phyloP scores from a whole-genome alignment of 495 filamentous ascomycete genomes.

The Penicillium cataractarum region DNA sequence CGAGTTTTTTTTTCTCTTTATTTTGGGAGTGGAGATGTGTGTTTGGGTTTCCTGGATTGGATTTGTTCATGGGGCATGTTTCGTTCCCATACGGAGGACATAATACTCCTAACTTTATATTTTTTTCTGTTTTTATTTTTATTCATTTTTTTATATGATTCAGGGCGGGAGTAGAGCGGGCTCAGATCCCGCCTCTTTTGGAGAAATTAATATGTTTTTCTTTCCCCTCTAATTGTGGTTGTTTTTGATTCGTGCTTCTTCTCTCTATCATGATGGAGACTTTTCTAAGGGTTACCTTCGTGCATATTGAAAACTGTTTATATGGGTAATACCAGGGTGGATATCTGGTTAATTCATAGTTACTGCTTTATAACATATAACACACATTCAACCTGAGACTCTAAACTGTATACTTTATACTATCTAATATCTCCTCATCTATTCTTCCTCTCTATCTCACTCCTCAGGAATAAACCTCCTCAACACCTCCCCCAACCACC shows the following conservation, averaged over 20 bases:
- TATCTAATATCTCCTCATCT: too few relatives aligned
- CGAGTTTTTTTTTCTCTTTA: not conserved
- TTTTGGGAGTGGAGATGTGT: not conserved
- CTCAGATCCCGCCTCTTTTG: constrained; percentile 13
- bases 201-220: not conserved
- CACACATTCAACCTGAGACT: too few relatives aligned
- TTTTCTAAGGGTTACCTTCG: not conserved
- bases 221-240: not conserved
- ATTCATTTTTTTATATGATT: not conserved
- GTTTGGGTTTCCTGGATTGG: not conserved
- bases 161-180: constrained; percentile 21
- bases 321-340: not conserved
- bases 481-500: constrained; percentile 61
- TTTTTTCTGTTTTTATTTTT: not conserved
- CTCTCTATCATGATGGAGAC: not conserved
- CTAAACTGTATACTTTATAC: not conserved
- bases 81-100: not conserved
- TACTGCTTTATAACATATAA: too few relatives aligned
- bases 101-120: too few relatives aligned
- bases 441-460: too few relatives aligned
- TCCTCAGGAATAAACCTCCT: constrained; percentile 56
- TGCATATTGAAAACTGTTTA: not conserved
- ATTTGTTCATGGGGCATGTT: not conserved
- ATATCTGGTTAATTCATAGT: constrained; percentile 3
- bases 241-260: not conserved